Conservation (phyloP, 2,329 filamentous ascomycete genomes). For the Trichoderma asperellum region DNA sequence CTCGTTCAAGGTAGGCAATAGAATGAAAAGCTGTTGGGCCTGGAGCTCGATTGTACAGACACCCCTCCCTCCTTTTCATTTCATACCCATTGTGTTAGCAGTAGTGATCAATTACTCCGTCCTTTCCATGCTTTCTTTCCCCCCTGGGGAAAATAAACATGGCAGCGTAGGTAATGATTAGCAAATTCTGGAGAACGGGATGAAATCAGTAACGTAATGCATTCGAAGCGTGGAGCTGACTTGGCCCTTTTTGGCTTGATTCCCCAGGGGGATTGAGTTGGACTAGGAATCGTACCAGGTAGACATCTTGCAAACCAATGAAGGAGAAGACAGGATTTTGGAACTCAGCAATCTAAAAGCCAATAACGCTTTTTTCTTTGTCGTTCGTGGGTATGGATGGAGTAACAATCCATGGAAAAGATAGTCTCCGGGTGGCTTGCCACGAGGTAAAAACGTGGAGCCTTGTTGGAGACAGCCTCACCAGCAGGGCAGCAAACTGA, state of each 20-base stretch:
- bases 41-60: background rate
- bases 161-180: constrained; percentile 26
- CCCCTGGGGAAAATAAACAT: background rate
- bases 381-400: background rate
- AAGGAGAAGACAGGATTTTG: background rate
- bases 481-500: background rate
- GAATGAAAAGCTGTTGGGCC: background rate
- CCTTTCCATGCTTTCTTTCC: background rate
- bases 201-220: constrained; percentile 22
- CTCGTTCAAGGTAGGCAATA: background rate
- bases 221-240: constrained; percentile 19
- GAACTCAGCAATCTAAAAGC: background rate
- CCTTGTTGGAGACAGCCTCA: background rate
- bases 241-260: constrained; percentile 11
- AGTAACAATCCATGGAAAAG: background rate
- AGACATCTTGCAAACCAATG: background rate
- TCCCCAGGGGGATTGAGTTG: constrained; percentile 4
- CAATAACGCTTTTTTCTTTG: background rate
- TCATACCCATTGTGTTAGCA: background rate
- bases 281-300: background rate
- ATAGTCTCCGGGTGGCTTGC: constrained; percentile 21
- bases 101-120: background rate
- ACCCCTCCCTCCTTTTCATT: background rate
- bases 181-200: constrained; percentile 6
- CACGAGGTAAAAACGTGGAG: constrained; percentile 14